Evolutionary conservation across 192 early-diverging fungal species (phyloP).

Genomic region (Jimgerdemannia flammicorona): DNA sequence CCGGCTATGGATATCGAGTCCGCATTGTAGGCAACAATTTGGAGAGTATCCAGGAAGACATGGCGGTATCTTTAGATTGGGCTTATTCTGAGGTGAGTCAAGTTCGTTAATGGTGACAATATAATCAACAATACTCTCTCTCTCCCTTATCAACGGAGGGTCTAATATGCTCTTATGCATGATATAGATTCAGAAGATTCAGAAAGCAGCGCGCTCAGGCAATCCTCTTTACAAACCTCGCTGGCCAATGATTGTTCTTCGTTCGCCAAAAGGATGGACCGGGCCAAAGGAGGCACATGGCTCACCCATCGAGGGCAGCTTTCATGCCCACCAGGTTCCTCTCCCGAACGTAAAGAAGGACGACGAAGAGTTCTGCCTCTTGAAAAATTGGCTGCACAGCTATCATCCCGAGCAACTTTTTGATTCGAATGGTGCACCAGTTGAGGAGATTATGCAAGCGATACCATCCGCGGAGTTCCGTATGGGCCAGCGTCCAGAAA

Average conservation of each 20-base stretch:
- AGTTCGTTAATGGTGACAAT: neutral
- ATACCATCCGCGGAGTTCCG: slow-evolving; percentile 25
- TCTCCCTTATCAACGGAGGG: too few species aligned
- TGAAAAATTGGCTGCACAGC: slow-evolving; percentile 30
- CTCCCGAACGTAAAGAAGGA: slow-evolving; percentile 28
- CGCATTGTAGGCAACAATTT: slow-evolving; percentile 31
- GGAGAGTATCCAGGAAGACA: slow-evolving; percentile 31
- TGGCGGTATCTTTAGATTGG: slow-evolving; percentile 41
- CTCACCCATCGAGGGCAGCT: slow-evolving; percentile 33
- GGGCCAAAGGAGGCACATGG: slow-evolving; percentile 36
- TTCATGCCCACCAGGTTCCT: slow-evolving; percentile 39
- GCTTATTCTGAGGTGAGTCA: slow-evolving; percentile 14
- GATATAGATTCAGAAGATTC: slow-evolving; percentile 27
- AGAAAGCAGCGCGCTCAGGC: slow-evolving; percentile 29
- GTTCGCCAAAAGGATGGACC: slow-evolving; percentile 45
- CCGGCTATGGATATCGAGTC: slow-evolving; percentile 41
- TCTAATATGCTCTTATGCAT: too few species aligned
- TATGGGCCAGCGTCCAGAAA: slow-evolving; percentile 35
- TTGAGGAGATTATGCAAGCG: slow-evolving; percentile 15
- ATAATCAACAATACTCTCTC: neutral
- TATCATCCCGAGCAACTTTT: slow-evolving; percentile 37
- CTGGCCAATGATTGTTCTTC: slow-evolving; percentile 41
- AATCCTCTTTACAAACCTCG: slow-evolving; percentile 35
- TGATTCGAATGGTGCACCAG: slow-evolving; percentile 14
- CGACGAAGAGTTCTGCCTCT: slow-evolving; percentile 23